Evolutionary conservation across 495 filamentous ascomycete genomes (phyloP).

Genomic region (Lasiosphaeriaceae sp.): DNA sequence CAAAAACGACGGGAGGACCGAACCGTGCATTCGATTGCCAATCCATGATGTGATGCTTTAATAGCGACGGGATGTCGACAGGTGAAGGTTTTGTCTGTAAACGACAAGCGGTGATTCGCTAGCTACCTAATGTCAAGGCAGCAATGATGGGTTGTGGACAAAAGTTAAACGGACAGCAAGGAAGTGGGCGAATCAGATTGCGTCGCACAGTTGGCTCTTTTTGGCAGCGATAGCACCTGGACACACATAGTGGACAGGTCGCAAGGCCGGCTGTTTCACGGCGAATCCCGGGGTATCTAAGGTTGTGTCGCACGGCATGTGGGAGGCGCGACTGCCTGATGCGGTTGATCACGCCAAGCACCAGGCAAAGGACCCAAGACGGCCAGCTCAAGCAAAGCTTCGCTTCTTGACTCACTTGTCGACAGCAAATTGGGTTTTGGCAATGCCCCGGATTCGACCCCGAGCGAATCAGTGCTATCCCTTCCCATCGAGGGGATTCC

Average conservation of each 20-base stretch:
- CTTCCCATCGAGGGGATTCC: not conserved
- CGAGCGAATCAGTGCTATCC: not conserved
- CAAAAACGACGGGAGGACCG: too few species aligned
- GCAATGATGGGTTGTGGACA: not conserved
- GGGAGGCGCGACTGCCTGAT: not conserved
- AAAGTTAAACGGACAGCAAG: not conserved
- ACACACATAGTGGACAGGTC: too few species aligned
- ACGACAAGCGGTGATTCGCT: too few species aligned
- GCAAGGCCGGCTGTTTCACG: not conserved
- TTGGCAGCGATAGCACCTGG: not conserved
- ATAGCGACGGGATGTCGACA: too few species aligned
- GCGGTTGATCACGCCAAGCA: not conserved
- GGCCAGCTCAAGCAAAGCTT: not conserved
- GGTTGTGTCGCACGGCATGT: not conserved
- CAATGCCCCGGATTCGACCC: not conserved
- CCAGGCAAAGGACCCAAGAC: not conserved
- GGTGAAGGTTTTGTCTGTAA: too few species aligned
- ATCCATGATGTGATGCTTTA: too few species aligned
- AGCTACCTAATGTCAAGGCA: too few species aligned
- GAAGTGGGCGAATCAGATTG: not conserved
- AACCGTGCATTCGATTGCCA: too few species aligned
- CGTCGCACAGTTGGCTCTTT: not conserved
- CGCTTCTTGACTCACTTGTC: too few species aligned
- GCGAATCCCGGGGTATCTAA: not conserved
- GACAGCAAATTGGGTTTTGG: not conserved